Percentiles rank a stretch among this genome's conserved stretches.
Evolutionary conservation across 495 filamentous ascomycete species (phyloP).

Genomic region (Aspergillus carlsbadensis): DNA sequence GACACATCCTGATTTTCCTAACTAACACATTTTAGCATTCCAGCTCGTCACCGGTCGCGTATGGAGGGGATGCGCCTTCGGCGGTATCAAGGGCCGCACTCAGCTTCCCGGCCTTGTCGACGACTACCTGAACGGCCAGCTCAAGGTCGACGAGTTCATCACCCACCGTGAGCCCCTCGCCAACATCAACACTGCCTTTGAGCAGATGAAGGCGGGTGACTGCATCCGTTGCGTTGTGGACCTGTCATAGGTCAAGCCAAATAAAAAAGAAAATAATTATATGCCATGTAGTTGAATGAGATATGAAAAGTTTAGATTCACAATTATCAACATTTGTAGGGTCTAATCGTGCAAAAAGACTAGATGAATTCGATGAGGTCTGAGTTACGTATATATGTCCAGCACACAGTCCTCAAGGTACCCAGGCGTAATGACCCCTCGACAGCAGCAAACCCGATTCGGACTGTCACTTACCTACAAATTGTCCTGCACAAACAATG

Average conservation of each 20-base stretch:
- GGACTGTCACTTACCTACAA: no score
- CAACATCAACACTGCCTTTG: slow-evolving; percentile 86
- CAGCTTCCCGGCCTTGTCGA: slow-evolving; percentile 86
- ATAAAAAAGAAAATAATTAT: not conserved
- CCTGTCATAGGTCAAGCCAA: slow-evolving; percentile 19
- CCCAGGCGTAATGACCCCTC: no score
- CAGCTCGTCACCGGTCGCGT: slow-evolving; percentile 96
- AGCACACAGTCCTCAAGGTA: no score
- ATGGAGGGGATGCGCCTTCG: slow-evolving; percentile 97
- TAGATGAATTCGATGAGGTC: not conserved
- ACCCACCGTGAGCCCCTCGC: slow-evolving; percentile 83
- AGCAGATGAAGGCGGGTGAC: slow-evolving; percentile 92
- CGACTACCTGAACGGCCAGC: slow-evolving; percentile 83
- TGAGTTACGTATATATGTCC: not conserved
- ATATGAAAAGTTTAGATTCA: slow-evolving; percentile 11
- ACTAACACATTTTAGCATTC: slow-evolving; percentile 64
- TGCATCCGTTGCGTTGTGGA: slow-evolving; percentile 84
- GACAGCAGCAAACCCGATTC: no score
- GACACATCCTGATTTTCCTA: slow-evolving; percentile 2
- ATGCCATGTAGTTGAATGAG: slow-evolving; percentile 8
- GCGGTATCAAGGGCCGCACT: slow-evolving; percentile 93
- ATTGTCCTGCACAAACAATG: no score
- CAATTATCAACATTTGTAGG: not conserved
- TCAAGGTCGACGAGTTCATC: slow-evolving; percentile 99
- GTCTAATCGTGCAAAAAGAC: not conserved